These are phyloP conservation scores for Fusarium heterosporum DNA, from an alignment of 2,329 filamentous ascomycete genomes.

Conservation along the genomic window DNA sequence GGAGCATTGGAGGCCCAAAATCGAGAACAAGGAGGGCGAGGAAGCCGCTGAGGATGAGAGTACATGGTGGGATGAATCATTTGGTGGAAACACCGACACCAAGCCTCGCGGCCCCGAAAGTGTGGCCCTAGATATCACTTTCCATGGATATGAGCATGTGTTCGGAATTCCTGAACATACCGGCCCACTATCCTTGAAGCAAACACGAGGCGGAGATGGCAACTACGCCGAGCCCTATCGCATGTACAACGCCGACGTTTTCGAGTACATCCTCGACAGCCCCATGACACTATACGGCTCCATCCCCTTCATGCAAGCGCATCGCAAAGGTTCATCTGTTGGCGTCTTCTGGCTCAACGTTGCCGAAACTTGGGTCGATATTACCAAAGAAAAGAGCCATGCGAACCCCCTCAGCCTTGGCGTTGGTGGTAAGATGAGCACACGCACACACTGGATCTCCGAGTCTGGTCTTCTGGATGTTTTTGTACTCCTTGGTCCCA, in stretches of 20 bases:
- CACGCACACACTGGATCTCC: slow-evolving; percentile 96
- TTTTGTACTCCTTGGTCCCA: slow-evolving; percentile 93
- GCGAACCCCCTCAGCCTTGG: slow-evolving; percentile 84
- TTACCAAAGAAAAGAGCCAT: slow-evolving; percentile 80
- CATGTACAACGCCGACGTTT: slow-evolving; percentile 96
- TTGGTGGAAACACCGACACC: slow-evolving; percentile 93
- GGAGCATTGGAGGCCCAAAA: slow-evolving; percentile 93
- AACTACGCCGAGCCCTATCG: slow-evolving; percentile 92
- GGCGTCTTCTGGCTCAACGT: slow-evolving; percentile 98
- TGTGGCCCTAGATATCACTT: slow-evolving; percentile 89
- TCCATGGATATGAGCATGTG: slow-evolving; percentile 91
- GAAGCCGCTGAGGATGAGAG: slow-evolving; percentile 78
- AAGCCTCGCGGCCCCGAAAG: slow-evolving; percentile 97
- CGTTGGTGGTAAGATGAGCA: slow-evolving; percentile 75
- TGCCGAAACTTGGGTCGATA: slow-evolving; percentile 97
- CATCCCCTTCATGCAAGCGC: slow-evolving; percentile 98
- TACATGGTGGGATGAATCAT: slow-evolving; percentile 98
- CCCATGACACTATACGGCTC: slow-evolving; percentile 99
- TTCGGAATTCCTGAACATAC: slow-evolving; percentile 96
- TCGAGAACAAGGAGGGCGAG: slow-evolving; percentile 72
- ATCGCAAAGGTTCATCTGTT: slow-evolving; percentile 91
- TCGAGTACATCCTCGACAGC: slow-evolving; percentile 96
- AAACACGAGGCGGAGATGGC: slow-evolving; percentile 88
- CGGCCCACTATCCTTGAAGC: slow-evolving; percentile 85
- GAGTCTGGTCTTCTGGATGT: slow-evolving; percentile 90